phyloP scores from a whole-genome alignment of 2,329 filamentous ascomycete genomes.

The Thelonectria olida region DNA sequence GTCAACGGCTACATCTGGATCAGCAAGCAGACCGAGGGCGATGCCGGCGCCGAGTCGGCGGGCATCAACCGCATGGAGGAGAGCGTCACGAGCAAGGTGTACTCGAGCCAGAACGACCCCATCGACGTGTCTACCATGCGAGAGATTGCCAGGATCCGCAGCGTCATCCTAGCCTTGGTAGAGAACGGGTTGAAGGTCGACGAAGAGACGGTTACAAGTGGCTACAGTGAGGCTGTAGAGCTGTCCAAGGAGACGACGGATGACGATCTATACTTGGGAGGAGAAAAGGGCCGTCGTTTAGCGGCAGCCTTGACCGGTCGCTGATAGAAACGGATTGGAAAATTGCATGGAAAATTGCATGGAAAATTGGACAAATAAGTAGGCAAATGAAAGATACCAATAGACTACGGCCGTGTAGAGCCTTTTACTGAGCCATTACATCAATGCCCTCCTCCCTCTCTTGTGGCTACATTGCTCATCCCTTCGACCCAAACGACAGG shows the following conservation, averaged over 20 bases:
- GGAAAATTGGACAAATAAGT: constrained; percentile 1
- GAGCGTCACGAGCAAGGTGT: constrained; percentile 83
- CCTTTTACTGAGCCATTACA: neutral
- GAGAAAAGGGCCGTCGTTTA: constrained; percentile 62
- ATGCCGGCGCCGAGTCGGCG: constrained; percentile 57
- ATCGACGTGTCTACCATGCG: constrained; percentile 80
- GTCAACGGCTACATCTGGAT: constrained; percentile 99
- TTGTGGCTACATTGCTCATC: neutral
- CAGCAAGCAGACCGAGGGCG: constrained; percentile 78
- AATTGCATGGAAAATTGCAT: constrained; percentile 3
- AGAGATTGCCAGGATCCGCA: constrained; percentile 86
- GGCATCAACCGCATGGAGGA: constrained; percentile 89
- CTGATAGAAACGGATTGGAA: constrained; percentile 18
- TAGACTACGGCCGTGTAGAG: constrained; percentile 7
- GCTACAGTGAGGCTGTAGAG: constrained; percentile 84
- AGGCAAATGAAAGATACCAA: constrained; percentile 34
- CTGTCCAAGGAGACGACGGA: constrained; percentile 70
- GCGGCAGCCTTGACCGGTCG: constrained; percentile 50
- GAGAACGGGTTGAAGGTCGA: constrained; percentile 86
- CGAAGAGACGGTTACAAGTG: constrained; percentile 85
- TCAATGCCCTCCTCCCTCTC: neutral
- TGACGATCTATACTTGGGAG: constrained; percentile 69
- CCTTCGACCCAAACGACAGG: neutral
- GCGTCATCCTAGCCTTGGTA: constrained; percentile 83
- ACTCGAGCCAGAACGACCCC: constrained; percentile 93